Evolutionary conservation across 2,329 filamentous ascomycete genomes (phyloP), one percentile per base, ranked within the genome.

Genomic region (Stagonosporopsis cucurbitacearum): DNA sequence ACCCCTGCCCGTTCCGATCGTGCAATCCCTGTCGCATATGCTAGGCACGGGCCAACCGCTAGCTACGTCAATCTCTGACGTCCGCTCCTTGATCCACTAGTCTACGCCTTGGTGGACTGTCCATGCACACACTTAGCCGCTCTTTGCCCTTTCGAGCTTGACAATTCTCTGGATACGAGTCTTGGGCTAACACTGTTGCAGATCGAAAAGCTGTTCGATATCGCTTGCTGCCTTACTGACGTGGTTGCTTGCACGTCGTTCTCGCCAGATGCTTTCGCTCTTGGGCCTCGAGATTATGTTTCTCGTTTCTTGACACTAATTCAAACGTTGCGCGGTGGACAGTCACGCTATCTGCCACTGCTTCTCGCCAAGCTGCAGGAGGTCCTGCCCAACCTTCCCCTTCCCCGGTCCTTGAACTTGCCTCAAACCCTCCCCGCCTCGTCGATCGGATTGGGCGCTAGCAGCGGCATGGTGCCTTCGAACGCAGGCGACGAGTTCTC

Each of bases 151-250:
- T 57, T 58, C 41, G 55, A 57, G 55, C 26, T 47, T 45, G 50
- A 60, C 22, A 59, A 58, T 47, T 11, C 25, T 51, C 48, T 56
- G 15, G 41, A 57, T 54, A 50, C 58, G 54, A 50, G 47, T 28
- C 26, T 57, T 62, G 48, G 57, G 62, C 71, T 75, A 60, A 74
- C 67, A 57, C 32, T 32, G 50, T 41, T 55, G 56, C 64, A 88
- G 85, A 86, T 95, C 57, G 90, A 93, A 70, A 94, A 94, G 71
- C 78, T 96, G 12, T 85, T 95, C 65, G 89, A 93, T 63, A 84
- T 93, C 32, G 86, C 90, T 12, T 89, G 84, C 71, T 86, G 87
- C 15, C 80, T 95, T 58, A 88, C 84, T 7, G 89, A 94, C 60
- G 87, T 91, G 20, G 85, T 96, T 51, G 82, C 87, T 8, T 84